phyloP scores from a whole-genome alignment of 75 land plant species.

The Azolla pinnata region DNA sequence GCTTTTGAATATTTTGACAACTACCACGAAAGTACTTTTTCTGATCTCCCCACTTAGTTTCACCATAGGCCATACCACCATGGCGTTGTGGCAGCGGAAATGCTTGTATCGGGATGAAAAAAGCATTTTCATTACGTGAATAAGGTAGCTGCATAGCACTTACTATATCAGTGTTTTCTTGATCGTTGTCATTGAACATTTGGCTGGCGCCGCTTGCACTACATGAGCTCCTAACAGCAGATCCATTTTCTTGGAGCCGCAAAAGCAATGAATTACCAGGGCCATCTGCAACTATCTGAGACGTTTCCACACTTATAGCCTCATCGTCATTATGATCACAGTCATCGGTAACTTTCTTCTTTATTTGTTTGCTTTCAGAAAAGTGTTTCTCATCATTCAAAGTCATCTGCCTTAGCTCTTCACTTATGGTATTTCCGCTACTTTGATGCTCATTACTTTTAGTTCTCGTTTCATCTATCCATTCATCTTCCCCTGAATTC shows the following conservation, averaged over 20 bases:
- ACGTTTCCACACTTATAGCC: slow-evolving; percentile 5
- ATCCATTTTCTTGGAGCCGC: slow-evolving; percentile 16
- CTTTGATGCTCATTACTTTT: slow-evolving; percentile 12
- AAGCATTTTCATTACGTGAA: not conserved
- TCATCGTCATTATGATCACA: no score
- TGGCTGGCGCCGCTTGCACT: no score
- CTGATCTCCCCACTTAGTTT: not conserved
- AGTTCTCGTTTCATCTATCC: slow-evolving; percentile 8
- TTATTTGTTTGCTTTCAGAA: no score
- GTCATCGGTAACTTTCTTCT: no score
- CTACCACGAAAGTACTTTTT: not conserved
- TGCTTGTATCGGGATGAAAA: not conserved
- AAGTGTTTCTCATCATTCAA: not conserved
- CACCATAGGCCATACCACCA: no score
- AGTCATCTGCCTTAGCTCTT: not conserved
- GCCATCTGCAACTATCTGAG: slow-evolving; percentile 6
- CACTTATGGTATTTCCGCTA: slow-evolving; percentile 8
- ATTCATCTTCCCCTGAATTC: slow-evolving; percentile 17
- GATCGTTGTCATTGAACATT: not conserved
- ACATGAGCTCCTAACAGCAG: slow-evolving; percentile 16
- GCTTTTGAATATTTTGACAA: not conserved
- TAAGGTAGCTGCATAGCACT: not conserved
- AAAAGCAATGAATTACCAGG: slow-evolving; percentile 14
- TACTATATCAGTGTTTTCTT: not conserved
- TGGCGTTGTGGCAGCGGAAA: no score